Evolutionary conservation across 306 rosid species (phyloP).

Genomic region (Boehmeria nivea): DNA sequence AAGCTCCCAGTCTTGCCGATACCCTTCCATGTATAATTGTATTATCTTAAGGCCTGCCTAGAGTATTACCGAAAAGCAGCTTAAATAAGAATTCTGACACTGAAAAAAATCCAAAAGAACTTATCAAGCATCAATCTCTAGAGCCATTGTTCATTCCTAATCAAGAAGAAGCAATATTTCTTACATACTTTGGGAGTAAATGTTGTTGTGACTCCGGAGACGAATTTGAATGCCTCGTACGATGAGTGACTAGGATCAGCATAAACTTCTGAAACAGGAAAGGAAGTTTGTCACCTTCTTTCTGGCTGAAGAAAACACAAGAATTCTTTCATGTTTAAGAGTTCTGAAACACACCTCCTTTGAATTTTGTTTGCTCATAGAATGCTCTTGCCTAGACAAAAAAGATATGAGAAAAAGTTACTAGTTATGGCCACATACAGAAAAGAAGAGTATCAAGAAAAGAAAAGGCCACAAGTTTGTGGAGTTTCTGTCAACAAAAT

Average conservation of each 20-base stretch:
- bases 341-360: conserved; percentile 59
- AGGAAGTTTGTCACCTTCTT: conserved; percentile 13
- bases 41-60: conserved; percentile 87
- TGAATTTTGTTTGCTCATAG: conserved; percentile 65
- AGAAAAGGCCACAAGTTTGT: too few species aligned
- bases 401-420: conserved; percentile 12
- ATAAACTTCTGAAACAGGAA: conserved; percentile 63
- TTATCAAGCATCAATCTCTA: conserved; percentile 14
- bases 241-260: conserved; percentile 79
- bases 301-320: background rate
- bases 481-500: too few species aligned
- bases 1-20: conserved; percentile 92
- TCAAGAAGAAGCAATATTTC: background rate
- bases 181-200: conserved; percentile 79
- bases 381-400: conserved; percentile 64
- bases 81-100: conserved; percentile 1
- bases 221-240: conserved; percentile 71
- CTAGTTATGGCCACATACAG: conserved; percentile 1
- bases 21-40: conserved; percentile 79
- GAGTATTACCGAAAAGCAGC: conserved; percentile 28
- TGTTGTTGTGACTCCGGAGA: conserved; percentile 66
- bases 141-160: too few species aligned
- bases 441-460: too few species aligned
- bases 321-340: background rate
- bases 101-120: conserved; percentile 12